Percentiles rank a stretch among this genome's conserved stretches.
Evolutionary conservation across 2,329 filamentous ascomycete genomes (phyloP).

Genomic region (Colletotrichum navitas): DNA sequence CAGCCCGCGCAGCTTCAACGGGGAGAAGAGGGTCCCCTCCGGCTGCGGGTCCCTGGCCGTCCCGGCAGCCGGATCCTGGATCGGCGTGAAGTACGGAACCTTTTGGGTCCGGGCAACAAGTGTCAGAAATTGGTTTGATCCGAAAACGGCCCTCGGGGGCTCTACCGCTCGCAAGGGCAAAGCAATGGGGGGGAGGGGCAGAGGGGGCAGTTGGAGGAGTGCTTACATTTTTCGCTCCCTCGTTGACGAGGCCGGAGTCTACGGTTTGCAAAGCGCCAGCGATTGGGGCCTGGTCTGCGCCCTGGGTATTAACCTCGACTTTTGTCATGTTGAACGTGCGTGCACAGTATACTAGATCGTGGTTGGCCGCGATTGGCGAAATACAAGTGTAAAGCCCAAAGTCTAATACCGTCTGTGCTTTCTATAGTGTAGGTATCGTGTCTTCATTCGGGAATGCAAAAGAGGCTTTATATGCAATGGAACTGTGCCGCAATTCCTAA

Average conservation of each 20-base stretch:
- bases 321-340: slow-evolving; percentile 26
- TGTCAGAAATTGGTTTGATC: not conserved
- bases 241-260: slow-evolving; percentile 41
- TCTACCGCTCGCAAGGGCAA: too few relatives aligned
- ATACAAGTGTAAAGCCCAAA: not conserved
- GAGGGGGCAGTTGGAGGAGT: not conserved
- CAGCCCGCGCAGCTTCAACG: slow-evolving; percentile 58
- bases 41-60: slow-evolving; percentile 61
- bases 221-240: slow-evolving; percentile 50
- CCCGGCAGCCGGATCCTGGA: slow-evolving; percentile 60
- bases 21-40: slow-evolving; percentile 58
- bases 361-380: not conserved
- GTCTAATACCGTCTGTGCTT: not conserved
- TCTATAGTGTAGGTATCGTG: not conserved
- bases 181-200: too few relatives aligned
- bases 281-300: slow-evolving; percentile 24
- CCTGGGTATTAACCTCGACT: slow-evolving; percentile 24
- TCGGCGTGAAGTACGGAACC: slow-evolving; percentile 62
- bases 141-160: too few relatives aligned
- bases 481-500: not conserved
- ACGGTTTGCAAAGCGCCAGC: slow-evolving; percentile 1
- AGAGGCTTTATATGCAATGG: not conserved
- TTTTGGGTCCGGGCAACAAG: slow-evolving; percentile 8
- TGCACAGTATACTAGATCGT: not conserved
- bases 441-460: not conserved